Conservation (phyloP, 169 alveolate genomes). For the Plasmodium gonderi region DNA sequence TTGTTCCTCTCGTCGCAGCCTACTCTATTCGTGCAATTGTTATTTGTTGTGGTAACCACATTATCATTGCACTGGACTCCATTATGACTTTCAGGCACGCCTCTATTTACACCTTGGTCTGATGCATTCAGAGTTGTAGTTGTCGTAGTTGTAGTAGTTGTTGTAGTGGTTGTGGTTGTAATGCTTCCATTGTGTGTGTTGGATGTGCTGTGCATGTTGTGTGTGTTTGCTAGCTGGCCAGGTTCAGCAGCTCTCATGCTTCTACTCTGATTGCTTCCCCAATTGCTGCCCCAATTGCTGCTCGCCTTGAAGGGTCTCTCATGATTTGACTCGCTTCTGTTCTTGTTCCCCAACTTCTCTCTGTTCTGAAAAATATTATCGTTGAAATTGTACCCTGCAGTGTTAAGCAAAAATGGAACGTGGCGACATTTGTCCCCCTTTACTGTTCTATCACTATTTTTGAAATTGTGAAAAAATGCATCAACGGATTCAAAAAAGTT, state of each 20-base stretch:
- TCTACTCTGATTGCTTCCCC: neutral
- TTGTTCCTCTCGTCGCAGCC: no score
- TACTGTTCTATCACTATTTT: neutral
- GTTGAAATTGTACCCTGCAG: neutral
- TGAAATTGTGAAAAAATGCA: conserved; percentile 17
- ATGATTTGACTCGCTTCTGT: neutral
- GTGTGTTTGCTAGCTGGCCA: neutral
- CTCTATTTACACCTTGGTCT: neutral
- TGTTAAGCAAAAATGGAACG: neutral
- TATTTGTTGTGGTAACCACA: no score
- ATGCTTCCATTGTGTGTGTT: neutral
- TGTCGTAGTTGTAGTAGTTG: neutral
- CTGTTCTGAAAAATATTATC: no score
- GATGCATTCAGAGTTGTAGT: neutral
- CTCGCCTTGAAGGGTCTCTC: no score
- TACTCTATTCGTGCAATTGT: no score
- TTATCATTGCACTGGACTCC: no score
- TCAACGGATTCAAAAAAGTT: conserved; percentile 28
- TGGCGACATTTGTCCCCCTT: neutral
- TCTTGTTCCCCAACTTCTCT: no score
- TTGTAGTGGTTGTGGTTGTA: neutral
- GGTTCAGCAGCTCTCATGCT: neutral
- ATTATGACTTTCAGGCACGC: no score
- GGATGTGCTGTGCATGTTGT: neutral
- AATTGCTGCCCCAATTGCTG: neutral